These are phyloP conservation scores for Obba rivulosa DNA, from an alignment of 768 basidiomycete genomes.

Conservation along the genomic window DNA sequence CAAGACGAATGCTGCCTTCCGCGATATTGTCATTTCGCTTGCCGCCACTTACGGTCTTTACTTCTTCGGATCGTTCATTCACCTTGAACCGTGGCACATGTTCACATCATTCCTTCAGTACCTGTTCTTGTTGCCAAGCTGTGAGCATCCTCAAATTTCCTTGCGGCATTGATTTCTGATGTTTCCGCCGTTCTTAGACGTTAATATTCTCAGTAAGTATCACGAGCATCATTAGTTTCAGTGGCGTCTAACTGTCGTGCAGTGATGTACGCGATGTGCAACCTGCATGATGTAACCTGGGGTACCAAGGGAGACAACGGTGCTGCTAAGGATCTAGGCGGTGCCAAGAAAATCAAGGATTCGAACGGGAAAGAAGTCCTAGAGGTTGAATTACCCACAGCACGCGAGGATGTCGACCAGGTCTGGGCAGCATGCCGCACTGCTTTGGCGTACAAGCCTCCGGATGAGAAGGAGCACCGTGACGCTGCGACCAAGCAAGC, in stretches of 20 bases:
- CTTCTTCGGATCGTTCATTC: conserved; percentile 81
- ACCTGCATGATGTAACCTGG: conserved; percentile 83
- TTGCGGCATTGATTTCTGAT: conserved; percentile 8
- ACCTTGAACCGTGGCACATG: conserved; percentile 96
- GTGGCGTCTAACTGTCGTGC: conserved; percentile 5
- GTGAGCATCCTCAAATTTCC: conserved; percentile 31
- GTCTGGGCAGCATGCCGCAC: conserved; percentile 76
- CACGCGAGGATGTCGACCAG: conserved; percentile 82
- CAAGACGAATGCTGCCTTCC: conserved; percentile 60
- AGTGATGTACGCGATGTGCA: conserved; percentile 96
- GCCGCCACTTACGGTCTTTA: conserved; percentile 78
- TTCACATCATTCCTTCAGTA: conserved; percentile 91
- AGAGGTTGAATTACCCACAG: conserved; percentile 81
- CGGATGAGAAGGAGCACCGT: conserved; percentile 76
- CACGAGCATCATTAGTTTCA: neutral
- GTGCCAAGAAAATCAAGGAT: conserved; percentile 83
- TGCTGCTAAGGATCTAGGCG: conserved; percentile 80
- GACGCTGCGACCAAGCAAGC: conserved; percentile 86
- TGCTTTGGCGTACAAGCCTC: conserved; percentile 60
- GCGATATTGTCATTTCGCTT: conserved; percentile 81
- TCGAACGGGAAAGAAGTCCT: conserved; percentile 82
- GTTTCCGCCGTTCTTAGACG: conserved; percentile 33
- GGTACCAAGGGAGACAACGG: conserved; percentile 94
- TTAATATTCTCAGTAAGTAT: conserved; percentile 71
- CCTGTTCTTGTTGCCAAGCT: conserved; percentile 81